phyloP scores from a whole-genome alignment of 225 moss, liverwort and hornwort species.

The Bryum argenteum region DNA sequence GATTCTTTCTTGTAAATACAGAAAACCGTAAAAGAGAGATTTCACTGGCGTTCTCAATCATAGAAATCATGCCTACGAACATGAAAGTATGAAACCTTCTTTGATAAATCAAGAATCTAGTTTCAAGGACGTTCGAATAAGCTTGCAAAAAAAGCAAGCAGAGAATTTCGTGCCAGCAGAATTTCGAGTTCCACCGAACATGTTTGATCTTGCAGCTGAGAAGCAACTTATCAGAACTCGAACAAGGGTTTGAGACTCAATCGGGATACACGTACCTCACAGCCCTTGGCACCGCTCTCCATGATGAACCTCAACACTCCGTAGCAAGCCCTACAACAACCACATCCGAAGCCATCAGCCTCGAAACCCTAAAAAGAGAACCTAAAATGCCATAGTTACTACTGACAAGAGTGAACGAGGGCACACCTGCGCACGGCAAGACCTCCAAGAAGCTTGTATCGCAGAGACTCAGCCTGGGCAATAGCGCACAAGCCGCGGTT shows the following conservation, averaged over 20 bases:
- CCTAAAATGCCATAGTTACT: neutral
- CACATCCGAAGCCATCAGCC: conserved; percentile 9
- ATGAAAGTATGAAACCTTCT: too few species aligned
- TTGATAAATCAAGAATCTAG: too few species aligned
- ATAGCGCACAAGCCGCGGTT: conserved; percentile 63
- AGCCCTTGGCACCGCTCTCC: conserved; percentile 91
- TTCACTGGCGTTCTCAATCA: too few species aligned
- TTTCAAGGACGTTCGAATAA: too few species aligned
- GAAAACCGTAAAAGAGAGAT: too few species aligned
- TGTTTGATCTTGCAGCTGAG: too few species aligned
- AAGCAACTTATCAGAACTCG: too few species aligned
- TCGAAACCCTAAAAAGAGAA: conserved; percentile 1
- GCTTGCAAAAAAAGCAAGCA: too few species aligned
- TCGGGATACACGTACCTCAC: conserved; percentile 52
- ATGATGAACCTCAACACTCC: conserved; percentile 91
- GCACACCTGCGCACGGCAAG: conserved; percentile 61
- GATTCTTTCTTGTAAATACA: rapidly evolving
- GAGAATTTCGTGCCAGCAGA: too few species aligned
- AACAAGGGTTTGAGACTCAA: neutral
- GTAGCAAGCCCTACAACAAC: conserved; percentile 67
- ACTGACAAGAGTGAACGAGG: too few species aligned
- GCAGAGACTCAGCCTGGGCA: conserved; percentile 61
- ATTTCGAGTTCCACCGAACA: too few species aligned
- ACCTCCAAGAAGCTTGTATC: conserved; percentile 63
- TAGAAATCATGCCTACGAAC: too few species aligned